Evolutionary conservation across 495 filamentous ascomycete genomes (phyloP).

Genomic region (Letharia lupina): DNA sequence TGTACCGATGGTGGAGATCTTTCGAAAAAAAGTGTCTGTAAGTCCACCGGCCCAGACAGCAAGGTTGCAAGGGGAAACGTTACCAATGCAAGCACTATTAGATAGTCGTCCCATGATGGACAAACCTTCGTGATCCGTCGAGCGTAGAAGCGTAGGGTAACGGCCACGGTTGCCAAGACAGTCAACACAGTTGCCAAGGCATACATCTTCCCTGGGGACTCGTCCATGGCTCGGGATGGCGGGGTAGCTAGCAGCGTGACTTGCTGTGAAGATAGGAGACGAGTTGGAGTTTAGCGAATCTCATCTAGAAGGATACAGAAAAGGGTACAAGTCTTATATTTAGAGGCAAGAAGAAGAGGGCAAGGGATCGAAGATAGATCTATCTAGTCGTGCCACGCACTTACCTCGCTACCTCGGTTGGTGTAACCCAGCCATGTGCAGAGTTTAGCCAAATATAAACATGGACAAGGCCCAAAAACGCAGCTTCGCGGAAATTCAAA

Average conservation of each 20-base stretch:
- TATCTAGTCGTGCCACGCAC: not conserved
- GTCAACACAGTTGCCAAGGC: constrained; percentile 3
- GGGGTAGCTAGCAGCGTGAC: not conserved
- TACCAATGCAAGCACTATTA: constrained; percentile 27
- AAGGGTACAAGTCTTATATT: not conserved
- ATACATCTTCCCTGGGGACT: constrained; percentile 14
- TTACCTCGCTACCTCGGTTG: too few species aligned
- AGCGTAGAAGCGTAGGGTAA: constrained; percentile 5
- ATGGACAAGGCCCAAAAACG: too few species aligned
- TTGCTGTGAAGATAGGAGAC: not conserved
- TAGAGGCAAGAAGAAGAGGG: not conserved
- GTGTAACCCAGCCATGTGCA: too few species aligned
- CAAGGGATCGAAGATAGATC: not conserved
- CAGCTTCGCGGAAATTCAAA: too few species aligned
- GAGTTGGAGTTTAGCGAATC: not conserved
- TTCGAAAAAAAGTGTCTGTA: not conserved
- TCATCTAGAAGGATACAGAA: not conserved
- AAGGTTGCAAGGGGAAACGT: not conserved
- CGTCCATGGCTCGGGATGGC: not conserved
- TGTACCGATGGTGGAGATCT: constrained; percentile 9
- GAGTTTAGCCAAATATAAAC: too few species aligned
- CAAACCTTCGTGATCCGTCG: constrained; percentile 20
- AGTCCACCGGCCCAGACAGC: not conserved
- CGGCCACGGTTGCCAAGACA: constrained; percentile 6
- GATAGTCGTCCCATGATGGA: constrained; percentile 28